Conservation (phyloP, 2,329 filamentous ascomycete species). For the Dactylellina haptotyla region DNA sequence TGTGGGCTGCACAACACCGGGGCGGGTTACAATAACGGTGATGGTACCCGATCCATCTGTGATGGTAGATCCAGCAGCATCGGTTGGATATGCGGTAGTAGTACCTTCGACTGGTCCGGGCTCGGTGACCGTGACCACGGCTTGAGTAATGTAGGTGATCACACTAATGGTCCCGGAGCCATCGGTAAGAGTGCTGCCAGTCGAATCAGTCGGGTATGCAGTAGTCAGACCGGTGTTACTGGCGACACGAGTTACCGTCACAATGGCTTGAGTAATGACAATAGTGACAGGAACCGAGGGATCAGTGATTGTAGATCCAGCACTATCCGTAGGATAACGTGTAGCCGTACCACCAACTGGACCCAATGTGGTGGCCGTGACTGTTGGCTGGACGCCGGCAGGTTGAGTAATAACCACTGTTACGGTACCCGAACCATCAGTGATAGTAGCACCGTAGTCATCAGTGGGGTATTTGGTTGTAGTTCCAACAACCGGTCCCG, state of each 20-base stretch:
- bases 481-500: no score
- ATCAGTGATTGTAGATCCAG: not conserved
- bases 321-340: not conserved
- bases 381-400: no score
- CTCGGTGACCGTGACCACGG: not conserved
- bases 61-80: not conserved
- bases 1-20: no score
- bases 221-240: constrained; percentile 3
- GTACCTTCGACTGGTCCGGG: not conserved
- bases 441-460: no score
- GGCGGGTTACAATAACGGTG: not conserved
- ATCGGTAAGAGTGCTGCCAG: not conserved
- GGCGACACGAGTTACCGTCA: not conserved
- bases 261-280: not conserved
- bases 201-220: not conserved
- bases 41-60: not conserved
- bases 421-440: no score
- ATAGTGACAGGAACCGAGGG: not conserved
- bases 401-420: no score
- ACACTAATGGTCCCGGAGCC: not conserved
- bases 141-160: not conserved
- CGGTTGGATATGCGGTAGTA: not conserved
- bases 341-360: no score
- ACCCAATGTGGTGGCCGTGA: no score
- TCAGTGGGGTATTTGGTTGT: no score